Conservation (phyloP, 371 early-diverging fungal species). For the Rhizopus arrhizus region DNA sequence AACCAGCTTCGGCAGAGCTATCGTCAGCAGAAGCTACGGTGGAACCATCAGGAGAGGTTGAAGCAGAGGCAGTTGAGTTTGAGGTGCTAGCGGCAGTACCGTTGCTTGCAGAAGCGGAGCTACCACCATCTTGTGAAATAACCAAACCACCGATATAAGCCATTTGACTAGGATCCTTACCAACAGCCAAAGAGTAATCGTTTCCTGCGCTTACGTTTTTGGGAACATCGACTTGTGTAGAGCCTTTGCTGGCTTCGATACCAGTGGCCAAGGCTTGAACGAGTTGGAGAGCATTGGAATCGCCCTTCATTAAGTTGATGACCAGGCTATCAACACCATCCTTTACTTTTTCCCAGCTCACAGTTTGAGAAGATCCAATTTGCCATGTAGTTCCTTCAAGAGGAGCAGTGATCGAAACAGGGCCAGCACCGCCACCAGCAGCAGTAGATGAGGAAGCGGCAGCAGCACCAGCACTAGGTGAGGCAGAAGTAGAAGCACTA, state of each 20-base stretch:
- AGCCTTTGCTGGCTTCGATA: slow-evolving; percentile 40
- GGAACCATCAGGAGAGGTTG: slow-evolving; percentile 26
- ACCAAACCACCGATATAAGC: slow-evolving; percentile 47
- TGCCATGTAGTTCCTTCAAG: slow-evolving; percentile 42
- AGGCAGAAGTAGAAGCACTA: neutral
- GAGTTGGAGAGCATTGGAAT: slow-evolving; percentile 37
- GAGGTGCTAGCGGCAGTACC: neutral
- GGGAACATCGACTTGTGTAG: slow-evolving; percentile 44
- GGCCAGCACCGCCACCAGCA: slow-evolving; percentile 21
- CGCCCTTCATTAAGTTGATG: slow-evolving; percentile 50
- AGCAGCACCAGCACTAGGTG: slow-evolving; percentile 8
- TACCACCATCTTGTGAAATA: slow-evolving; percentile 18
- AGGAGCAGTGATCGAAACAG: slow-evolving; percentile 44
- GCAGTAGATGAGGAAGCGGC: slow-evolving; percentile 5
- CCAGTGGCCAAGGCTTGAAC: slow-evolving; percentile 38
- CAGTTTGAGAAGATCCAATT: slow-evolving; percentile 41
- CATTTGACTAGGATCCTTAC: slow-evolving; percentile 33
- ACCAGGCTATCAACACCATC: slow-evolving; percentile 30
- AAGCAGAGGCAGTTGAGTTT: slow-evolving; percentile 7
- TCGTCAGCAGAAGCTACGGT: slow-evolving; percentile 12
- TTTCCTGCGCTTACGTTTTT: slow-evolving; percentile 36
- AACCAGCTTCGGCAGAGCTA: slow-evolving; percentile 8
- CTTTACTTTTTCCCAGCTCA: slow-evolving; percentile 48
- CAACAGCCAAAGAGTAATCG: slow-evolving; percentile 47
- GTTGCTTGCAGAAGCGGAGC: slow-evolving; percentile 2